These are phyloP conservation scores for Colletotrichum gigasporum DNA, from an alignment of 2,329 filamentous ascomycete species.

Conservation along the genomic window DNA sequence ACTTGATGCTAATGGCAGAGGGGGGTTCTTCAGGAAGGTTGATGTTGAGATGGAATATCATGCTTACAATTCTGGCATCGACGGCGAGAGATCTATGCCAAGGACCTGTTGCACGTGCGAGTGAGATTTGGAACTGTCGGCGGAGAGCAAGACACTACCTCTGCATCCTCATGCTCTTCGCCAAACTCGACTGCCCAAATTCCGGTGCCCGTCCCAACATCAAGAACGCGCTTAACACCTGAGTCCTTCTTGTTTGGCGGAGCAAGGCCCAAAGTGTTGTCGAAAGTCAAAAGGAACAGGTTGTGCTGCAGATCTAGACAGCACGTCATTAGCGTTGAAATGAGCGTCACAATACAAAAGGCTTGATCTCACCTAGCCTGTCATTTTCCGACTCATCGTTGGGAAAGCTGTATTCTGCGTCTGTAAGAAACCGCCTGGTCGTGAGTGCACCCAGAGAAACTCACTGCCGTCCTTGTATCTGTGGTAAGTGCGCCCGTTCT, in stretches of 20 bases:
- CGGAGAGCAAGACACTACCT: slow-evolving; percentile 30
- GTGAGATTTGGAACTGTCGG: too few relatives aligned
- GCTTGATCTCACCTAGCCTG: slow-evolving; percentile 33
- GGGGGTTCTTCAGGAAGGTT: too few relatives aligned
- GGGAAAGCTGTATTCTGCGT: slow-evolving; percentile 11
- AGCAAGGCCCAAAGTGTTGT: slow-evolving; percentile 29
- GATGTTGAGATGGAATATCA: too few relatives aligned
- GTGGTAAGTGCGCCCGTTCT: slow-evolving; percentile 8
- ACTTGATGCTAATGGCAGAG: too few relatives aligned
- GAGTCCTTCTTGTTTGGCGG: slow-evolving; percentile 10
- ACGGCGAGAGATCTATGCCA: slow-evolving; percentile 49
- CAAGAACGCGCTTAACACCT: slow-evolving; percentile 31
- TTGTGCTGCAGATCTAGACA: slow-evolving; percentile 59
- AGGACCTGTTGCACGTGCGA: slow-evolving; percentile 39
- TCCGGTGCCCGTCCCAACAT: slow-evolving; percentile 39
- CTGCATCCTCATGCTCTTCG: slow-evolving; percentile 43
- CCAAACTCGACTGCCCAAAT: slow-evolving; percentile 50
- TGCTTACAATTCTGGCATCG: slow-evolving; percentile 50
- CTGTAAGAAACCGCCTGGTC: too few relatives aligned
- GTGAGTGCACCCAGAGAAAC: neutral
- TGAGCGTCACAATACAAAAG: neutral
- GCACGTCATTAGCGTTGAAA: neutral
- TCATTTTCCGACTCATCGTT: slow-evolving; percentile 23
- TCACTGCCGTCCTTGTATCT: slow-evolving; percentile 21
- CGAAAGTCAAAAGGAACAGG: slow-evolving; percentile 58